phyloP scores from a whole-genome alignment of 2,329 filamentous ascomycete genomes.

The Alternaria hordeiaustralica region DNA sequence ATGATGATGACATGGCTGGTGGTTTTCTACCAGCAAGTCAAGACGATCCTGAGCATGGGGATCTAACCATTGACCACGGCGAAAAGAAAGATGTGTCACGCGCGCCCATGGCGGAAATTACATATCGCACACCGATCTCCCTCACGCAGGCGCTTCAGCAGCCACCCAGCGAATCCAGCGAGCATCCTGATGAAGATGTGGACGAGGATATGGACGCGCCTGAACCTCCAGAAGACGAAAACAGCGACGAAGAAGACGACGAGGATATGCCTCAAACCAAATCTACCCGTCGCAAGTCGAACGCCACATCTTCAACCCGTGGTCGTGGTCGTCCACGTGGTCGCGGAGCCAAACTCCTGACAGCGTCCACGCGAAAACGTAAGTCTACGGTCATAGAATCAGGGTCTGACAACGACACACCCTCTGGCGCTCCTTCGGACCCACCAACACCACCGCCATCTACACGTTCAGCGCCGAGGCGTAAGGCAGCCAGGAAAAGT shows the following conservation, averaged over 20 bases:
- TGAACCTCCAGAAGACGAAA: slow-evolving; percentile 50
- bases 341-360: slow-evolving; percentile 10
- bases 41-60: slow-evolving; percentile 38
- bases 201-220: slow-evolving; percentile 2
- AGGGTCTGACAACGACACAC: slow-evolving; percentile 18
- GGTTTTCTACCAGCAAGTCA: slow-evolving; percentile 49
- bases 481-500: slow-evolving; percentile 36
- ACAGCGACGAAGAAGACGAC: slow-evolving; percentile 51
- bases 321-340: slow-evolving; percentile 1
- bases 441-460: slow-evolving; percentile 10
- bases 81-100: slow-evolving; percentile 18
- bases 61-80: slow-evolving; percentile 43
- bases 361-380: slow-evolving; percentile 12
- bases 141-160: slow-evolving; percentile 41
- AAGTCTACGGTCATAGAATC: slow-evolving; percentile 10
- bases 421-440: slow-evolving; percentile 14
- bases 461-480: slow-evolving; percentile 28
- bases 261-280: slow-evolving; percentile 8
- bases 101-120: slow-evolving; percentile 11
- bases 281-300: slow-evolving; percentile 18
- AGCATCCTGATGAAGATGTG: background rate
- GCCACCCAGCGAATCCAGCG: slow-evolving; percentile 4
- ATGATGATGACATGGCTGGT: slow-evolving; percentile 40
- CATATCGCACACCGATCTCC: slow-evolving; percentile 44
- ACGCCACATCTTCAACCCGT: background rate